These are phyloP conservation scores for Yueomyces sinensis DNA, from an alignment of 805 yeast genomes.

Conservation along the genomic window DNA sequence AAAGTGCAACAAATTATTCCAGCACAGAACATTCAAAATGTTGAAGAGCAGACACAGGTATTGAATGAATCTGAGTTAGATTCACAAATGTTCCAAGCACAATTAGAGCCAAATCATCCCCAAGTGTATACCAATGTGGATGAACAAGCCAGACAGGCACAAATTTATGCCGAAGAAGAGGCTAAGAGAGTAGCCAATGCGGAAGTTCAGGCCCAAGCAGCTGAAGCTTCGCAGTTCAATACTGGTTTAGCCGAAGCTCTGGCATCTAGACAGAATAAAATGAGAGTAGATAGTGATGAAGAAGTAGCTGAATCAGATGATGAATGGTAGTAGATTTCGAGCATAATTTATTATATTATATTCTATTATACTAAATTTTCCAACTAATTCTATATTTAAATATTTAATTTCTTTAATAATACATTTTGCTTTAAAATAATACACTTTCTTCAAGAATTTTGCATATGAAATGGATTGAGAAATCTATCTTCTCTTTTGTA, in stretches of 20 bases:
- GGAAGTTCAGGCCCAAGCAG: conserved; percentile 14
- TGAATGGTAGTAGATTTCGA: no score
- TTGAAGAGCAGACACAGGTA: background rate
- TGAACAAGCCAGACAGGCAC: background rate
- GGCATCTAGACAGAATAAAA: conserved; percentile 60
- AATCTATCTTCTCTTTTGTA: no score
- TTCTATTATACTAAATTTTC: no score
- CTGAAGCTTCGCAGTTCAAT: conserved; percentile 34
- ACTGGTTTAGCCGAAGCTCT: conserved; percentile 86
- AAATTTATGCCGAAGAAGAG: no score
- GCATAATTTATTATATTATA: no score
- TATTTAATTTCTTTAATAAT: no score
- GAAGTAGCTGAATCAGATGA: conserved; percentile 51
- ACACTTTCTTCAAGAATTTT: no score
- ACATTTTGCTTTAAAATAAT: no score
- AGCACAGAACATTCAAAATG: background rate
- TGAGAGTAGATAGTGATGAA: conserved; percentile 47
- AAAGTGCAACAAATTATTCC: background rate
- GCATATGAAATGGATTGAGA: no score
- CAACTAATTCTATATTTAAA: no score
- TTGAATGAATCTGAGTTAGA: background rate
- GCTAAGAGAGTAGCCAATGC: conserved; percentile 3
- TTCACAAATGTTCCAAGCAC: background rate
- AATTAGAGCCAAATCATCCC: conserved; percentile 9
- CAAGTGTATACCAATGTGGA: background rate